These are phyloP conservation scores for Emergomyces pasteurianus DNA, from an alignment of 2,329 filamentous ascomycete genomes.

Conservation along the genomic window DNA sequence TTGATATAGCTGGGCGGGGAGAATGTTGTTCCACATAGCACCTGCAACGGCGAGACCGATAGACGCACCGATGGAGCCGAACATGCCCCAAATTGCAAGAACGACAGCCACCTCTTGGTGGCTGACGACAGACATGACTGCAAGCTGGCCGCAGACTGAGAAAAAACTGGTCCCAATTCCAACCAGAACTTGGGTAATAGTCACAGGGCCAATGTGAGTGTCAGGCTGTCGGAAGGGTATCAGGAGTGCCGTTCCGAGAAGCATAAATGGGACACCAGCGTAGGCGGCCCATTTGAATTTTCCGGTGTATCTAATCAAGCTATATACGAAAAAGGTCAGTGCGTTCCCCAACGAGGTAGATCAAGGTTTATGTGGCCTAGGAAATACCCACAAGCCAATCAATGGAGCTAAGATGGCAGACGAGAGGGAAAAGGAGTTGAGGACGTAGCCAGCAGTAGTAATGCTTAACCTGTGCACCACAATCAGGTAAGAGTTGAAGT, in stretches of 20 bases:
- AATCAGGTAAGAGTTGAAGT: constrained; percentile 42
- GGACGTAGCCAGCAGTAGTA: constrained; percentile 31
- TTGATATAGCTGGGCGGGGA: constrained; percentile 9
- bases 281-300: constrained; percentile 39
- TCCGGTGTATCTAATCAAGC: constrained; percentile 34
- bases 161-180: constrained; percentile 40
- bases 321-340: not conserved
- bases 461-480: constrained; percentile 37
- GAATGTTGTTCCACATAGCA: constrained; percentile 20
- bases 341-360: not conserved
- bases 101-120: constrained; percentile 39
- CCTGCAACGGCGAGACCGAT: constrained; percentile 17
- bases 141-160: constrained; percentile 42
- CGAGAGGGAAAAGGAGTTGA: constrained; percentile 37
- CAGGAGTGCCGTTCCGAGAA: constrained; percentile 41
- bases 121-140: constrained; percentile 41
- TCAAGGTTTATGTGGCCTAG: not conserved
- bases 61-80: constrained; percentile 18
- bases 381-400: constrained; percentile 25
- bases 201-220: constrained; percentile 36
- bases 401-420: constrained; percentile 36
- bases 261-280: constrained; percentile 36
- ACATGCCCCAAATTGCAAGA: constrained; percentile 17
- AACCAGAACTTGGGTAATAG: constrained; percentile 43
- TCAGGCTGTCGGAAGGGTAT: constrained; percentile 40